Percentiles rank a stretch among this genome's conserved stretches.
Evolutionary conservation across 108 stramenopile genomes (phyloP).

Genomic region (Fragilariopsis cylindrus): DNA sequence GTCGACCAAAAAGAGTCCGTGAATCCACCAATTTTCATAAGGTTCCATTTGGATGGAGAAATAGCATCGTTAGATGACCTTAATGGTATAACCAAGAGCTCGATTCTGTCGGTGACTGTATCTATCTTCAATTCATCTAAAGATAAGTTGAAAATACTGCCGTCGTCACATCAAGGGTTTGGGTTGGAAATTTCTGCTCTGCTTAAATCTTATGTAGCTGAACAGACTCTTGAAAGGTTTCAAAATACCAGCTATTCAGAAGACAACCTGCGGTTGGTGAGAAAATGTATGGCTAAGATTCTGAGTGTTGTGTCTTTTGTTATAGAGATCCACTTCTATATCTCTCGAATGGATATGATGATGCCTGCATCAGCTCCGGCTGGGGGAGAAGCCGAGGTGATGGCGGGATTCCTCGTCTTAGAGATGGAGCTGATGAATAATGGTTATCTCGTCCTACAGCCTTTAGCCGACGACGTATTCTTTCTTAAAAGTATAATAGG

Average conservation of each 20-base stretch:
- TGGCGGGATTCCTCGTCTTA: slow-evolving; percentile 48
- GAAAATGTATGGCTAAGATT: slow-evolving; percentile 55
- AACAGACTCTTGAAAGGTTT: slow-evolving; percentile 69
- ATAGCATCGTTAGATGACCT: slow-evolving; percentile 35
- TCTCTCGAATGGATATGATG: slow-evolving; percentile 51
- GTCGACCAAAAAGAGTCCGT: background rate
- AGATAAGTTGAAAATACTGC: background rate
- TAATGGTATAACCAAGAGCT: slow-evolving; percentile 38
- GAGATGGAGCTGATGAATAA: slow-evolving; percentile 25
- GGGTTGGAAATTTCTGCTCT: slow-evolving; percentile 40
- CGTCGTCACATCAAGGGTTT: slow-evolving; percentile 33
- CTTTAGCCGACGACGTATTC: slow-evolving; percentile 20
- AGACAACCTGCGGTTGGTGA: slow-evolving; percentile 47
- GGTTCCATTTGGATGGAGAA: slow-evolving; percentile 49
- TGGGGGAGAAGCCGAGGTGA: slow-evolving; percentile 58
- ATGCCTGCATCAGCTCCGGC: slow-evolving; percentile 54
- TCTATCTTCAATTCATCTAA: slow-evolving; percentile 34
- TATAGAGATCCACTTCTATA: slow-evolving; percentile 63
- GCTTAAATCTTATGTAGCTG: slow-evolving; percentile 61
- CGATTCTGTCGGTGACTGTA: slow-evolving; percentile 47
- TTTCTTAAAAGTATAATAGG: slow-evolving; percentile 21
- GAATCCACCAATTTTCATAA: slow-evolving; percentile 54
- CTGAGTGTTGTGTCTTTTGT: slow-evolving; percentile 41
- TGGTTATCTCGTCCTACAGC: slow-evolving; percentile 13
- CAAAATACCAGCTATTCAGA: slow-evolving; percentile 38